Percentiles rank a stretch among this genome's conserved stretches.
Evolutionary conservation across 2,329 filamentous ascomycete species (phyloP).

Genomic region (Cercospora brassicicola): DNA sequence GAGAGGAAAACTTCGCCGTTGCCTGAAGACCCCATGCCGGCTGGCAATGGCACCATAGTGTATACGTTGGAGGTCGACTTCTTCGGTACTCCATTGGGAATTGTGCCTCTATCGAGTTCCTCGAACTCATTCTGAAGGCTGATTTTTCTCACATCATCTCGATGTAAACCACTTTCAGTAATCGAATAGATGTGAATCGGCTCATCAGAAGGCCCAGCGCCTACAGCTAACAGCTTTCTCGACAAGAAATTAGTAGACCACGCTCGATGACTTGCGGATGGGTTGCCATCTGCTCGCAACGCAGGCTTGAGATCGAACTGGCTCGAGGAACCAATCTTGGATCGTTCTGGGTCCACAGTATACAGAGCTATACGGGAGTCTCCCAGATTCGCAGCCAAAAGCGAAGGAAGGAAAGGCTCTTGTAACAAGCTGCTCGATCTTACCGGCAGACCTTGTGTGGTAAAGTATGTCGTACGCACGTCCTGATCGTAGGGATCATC

Average conservation of each 20-base stretch:
- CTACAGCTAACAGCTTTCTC: constrained; percentile 53
- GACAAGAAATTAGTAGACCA: constrained; percentile 59
- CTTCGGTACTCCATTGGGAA: constrained; percentile 26
- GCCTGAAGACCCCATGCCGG: constrained; percentile 27
- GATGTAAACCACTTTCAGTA: constrained; percentile 46
- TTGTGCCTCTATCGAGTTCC: constrained; percentile 17
- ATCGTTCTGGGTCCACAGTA: constrained; percentile 26
- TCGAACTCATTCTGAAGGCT: constrained; percentile 36
- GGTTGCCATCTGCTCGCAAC: constrained; percentile 23
- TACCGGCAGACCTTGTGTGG: constrained; percentile 48
- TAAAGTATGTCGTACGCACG: constrained; percentile 42
- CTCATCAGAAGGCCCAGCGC: constrained; percentile 47
- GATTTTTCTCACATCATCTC: constrained; percentile 45
- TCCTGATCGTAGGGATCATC: constrained; percentile 22
- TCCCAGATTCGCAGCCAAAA: constrained; percentile 56
- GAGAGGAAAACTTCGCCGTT: constrained; percentile 58
- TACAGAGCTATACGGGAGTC: constrained; percentile 44
- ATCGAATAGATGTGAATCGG: constrained; percentile 55
- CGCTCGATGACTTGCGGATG: constrained; percentile 32
- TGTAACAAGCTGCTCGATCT: constrained; percentile 44
- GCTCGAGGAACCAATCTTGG: constrained; percentile 41
- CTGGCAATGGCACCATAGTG: constrained; percentile 46
- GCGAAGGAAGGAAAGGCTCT: constrained; percentile 26
- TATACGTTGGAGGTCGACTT: constrained; percentile 47
- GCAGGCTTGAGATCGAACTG: constrained; percentile 35